Conservation (phyloP, 805 yeast species). For the Wickerhamiella domercqiae region DNA sequence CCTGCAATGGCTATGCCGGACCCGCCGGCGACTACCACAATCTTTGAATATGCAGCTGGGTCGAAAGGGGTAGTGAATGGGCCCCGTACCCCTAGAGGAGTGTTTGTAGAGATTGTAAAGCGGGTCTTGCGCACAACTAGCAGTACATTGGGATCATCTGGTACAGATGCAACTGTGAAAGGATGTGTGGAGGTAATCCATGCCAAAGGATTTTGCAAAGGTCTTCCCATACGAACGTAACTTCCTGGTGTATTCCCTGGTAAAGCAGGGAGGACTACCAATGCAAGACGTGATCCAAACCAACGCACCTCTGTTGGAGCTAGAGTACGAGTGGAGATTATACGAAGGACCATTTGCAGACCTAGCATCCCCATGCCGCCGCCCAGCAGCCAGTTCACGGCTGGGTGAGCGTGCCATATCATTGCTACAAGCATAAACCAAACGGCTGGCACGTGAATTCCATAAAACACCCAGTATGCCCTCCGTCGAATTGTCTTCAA, state of each 20-base stretch:
- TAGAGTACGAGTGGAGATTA: conserved; percentile 18
- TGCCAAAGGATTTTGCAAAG: conserved; percentile 21
- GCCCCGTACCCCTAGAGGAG: conserved; percentile 26
- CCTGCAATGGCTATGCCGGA: conserved; percentile 11
- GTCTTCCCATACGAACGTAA: conserved; percentile 26
- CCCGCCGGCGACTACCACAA: conserved; percentile 17
- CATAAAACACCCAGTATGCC: conserved; percentile 49
- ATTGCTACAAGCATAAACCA: conserved; percentile 50
- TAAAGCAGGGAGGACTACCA: conserved; percentile 26
- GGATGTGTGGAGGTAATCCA: conserved; percentile 31
- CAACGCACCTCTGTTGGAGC: conserved; percentile 19
- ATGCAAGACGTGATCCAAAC: conserved; percentile 30
- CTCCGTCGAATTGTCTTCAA: conserved; percentile 47
- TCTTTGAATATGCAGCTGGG: conserved; percentile 3
- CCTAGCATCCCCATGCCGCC: conserved; percentile 37
- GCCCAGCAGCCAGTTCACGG: conserved; percentile 40
- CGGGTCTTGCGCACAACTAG: conserved; percentile 26
- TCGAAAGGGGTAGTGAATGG: conserved; percentile 24
- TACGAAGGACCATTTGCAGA: conserved; percentile 42
- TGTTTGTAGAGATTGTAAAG: conserved; percentile 19
- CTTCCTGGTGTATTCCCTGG: conserved; percentile 27
- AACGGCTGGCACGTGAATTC: conserved; percentile 57
- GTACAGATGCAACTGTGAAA: conserved; percentile 35
- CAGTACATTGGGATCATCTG: conserved; percentile 27
- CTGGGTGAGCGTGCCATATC: conserved; percentile 72